phyloP scores from a whole-genome alignment of 129 eudicot genomes.

The Helichrysum umbraculigerum region DNA sequence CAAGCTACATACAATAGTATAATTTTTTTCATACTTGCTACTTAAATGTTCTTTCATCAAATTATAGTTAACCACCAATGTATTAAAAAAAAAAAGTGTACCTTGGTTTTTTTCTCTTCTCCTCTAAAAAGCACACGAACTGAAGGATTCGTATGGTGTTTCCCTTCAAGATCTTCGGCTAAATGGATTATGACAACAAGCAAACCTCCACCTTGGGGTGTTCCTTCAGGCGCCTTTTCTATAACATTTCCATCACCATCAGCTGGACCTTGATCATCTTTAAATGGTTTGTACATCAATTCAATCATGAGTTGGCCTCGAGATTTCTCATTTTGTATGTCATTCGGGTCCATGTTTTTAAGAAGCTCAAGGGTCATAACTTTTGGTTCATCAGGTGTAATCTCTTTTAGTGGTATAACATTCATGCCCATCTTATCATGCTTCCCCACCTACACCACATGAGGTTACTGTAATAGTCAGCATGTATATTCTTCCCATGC shows the following conservation, averaged over 20 bases:
- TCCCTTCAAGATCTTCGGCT: slow-evolving; percentile 92
- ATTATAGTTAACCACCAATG: slow-evolving; percentile 1
- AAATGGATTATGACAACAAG: slow-evolving; percentile 79
- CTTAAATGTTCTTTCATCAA: not conserved
- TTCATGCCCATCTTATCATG: slow-evolving; percentile 91
- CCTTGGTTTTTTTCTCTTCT: slow-evolving; percentile 87
- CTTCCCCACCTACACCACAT: slow-evolving; percentile 58
- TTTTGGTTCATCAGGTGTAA: slow-evolving; percentile 77
- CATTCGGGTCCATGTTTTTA: slow-evolving; percentile 75
- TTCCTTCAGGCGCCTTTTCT: slow-evolving; percentile 82
- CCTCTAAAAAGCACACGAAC: slow-evolving; percentile 71
- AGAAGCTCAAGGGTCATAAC: slow-evolving; percentile 65
- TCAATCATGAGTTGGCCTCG: slow-evolving; percentile 78
- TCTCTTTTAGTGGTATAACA: slow-evolving; percentile 60
- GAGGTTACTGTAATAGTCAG: slow-evolving; percentile 11
- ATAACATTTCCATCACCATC: slow-evolving; percentile 41
- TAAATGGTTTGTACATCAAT: slow-evolving; percentile 64
- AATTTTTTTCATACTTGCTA: not conserved
- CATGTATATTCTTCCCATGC: not conserved
- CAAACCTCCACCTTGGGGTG: slow-evolving; percentile 89
- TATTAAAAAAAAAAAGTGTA: not conserved
- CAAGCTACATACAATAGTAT: slow-evolving; percentile 33
- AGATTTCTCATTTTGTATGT: slow-evolving; percentile 65
- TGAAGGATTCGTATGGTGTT: slow-evolving; percentile 82
- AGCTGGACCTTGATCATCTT: slow-evolving; percentile 42